Evolutionary conservation across 768 basidiomycete species (phyloP).

Genomic region (Plicaturopsis crispa): DNA sequence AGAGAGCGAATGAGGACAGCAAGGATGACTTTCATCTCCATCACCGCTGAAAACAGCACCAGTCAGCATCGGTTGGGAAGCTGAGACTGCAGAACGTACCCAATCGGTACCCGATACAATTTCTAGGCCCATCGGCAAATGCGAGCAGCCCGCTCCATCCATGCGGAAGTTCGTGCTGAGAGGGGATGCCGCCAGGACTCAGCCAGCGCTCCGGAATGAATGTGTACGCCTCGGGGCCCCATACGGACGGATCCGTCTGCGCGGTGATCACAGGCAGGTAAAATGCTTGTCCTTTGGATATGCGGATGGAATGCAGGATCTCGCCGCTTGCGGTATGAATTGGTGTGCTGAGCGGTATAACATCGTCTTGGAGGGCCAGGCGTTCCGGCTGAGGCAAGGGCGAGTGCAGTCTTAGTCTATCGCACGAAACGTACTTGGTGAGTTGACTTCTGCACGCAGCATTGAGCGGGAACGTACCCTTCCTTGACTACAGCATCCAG

Average conservation of each 20-base stretch:
- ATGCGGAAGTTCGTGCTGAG: conserved; percentile 19
- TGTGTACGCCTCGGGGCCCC: conserved; percentile 25
- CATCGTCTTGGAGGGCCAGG: conserved; percentile 29
- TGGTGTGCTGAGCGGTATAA: conserved; percentile 31
- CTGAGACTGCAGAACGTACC: conserved; percentile 15
- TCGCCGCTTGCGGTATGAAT: conserved; percentile 20
- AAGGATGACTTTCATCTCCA: conserved; percentile 1
- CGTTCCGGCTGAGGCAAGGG: conserved; percentile 32
- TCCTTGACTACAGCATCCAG: conserved; percentile 27
- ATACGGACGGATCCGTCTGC: conserved; percentile 23
- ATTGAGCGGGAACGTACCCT: conserved; percentile 14
- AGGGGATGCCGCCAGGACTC: conserved; percentile 19
- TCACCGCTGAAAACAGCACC: neutral
- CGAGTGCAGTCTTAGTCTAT: conserved; percentile 33
- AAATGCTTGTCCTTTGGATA: conserved; percentile 30
- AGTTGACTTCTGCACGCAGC: conserved; percentile 22
- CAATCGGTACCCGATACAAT: conserved; percentile 33
- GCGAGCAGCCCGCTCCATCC: conserved; percentile 30
- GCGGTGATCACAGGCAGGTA: conserved; percentile 1
- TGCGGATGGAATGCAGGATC: conserved; percentile 17
- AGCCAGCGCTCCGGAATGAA: conserved; percentile 36
- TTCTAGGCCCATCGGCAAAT: conserved; percentile 35
- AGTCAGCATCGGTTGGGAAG: no score
- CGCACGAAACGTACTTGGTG: neutral
- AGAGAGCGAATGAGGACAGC: neutral